A percentile compares a stretch with the other conserved stretches of the same genome.
phyloP scores from a whole-genome alignment of 2,329 filamentous ascomycete genomes.

The Scedosporium boydii region DNA sequence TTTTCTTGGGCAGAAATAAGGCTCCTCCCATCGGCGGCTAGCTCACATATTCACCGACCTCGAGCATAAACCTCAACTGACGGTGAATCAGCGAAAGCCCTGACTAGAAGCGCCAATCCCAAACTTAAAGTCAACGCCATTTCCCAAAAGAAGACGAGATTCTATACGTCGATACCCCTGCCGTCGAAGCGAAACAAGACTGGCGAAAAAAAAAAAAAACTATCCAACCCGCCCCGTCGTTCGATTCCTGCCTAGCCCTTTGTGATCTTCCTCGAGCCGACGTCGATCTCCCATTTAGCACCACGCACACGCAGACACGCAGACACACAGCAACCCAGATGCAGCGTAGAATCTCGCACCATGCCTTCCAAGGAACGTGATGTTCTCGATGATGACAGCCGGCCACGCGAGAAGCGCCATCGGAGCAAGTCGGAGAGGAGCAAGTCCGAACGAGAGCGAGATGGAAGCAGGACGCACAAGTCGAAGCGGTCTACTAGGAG shows the following conservation, averaged over 20 bases:
- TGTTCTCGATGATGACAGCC: conserved; percentile 27
- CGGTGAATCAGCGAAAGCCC: neutral
- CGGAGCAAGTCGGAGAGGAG: conserved; percentile 27
- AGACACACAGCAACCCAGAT: neutral
- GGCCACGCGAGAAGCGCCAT: conserved; percentile 28
- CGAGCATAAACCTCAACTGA: neutral
- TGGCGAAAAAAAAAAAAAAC: neutral
- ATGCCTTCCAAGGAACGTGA: conserved; percentile 34
- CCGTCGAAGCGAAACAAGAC: neutral
- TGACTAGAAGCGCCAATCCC: neutral
- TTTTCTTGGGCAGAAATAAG: conserved; percentile 6
- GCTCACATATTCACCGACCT: neutral
- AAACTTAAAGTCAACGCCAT: neutral
- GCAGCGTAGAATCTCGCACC: conserved; percentile 6
- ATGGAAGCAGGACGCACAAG: conserved; percentile 2
- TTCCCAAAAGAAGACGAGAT: neutral
- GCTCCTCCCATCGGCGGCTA: neutral
- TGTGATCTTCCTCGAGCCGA: neutral
- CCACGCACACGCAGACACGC: neutral
- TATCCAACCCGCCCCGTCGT: neutral
- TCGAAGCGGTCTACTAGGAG: conserved; percentile 3
- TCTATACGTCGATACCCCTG: neutral
- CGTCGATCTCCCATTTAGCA: neutral
- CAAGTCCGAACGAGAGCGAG: conserved; percentile 3
- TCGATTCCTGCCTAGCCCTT: neutral